Evolutionary conservation across 2,329 filamentous ascomycete genomes (phyloP), one percentile per base, ranked within the genome.

Genomic region (Xylaria sp.): DNA sequence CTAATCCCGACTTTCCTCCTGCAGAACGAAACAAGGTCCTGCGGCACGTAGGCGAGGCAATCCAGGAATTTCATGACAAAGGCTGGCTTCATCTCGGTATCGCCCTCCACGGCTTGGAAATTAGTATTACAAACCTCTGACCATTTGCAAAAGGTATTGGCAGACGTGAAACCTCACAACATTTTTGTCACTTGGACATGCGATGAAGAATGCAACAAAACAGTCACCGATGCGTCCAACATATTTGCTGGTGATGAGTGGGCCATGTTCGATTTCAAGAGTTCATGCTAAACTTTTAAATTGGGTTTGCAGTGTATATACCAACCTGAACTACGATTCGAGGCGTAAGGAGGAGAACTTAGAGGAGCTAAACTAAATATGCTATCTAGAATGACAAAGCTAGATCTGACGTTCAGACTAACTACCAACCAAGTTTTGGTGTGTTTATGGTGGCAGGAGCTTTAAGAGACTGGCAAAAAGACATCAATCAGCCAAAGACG

Each of bases 61-160:
- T 80, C 61, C 69, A 75, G 72, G 75, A 80, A 56, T 70, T 80
- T 56, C 77, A 79, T 71, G 61, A 61, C 47, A 79, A 79, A 71
- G 69, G 76, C 67, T 80, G 75, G 77, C 71, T 78, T 33, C 76
- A 79, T 66, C 68, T 75, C 44, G 75, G 77, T 79, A 78, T n/a
- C 58, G 25, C 64, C 67, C 31, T 70, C 49, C 53, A 39, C 11
- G 64, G 45, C 70, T 38, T 9, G 75, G 76, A 67, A 73, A 73
- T 68, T 53, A 73, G 73, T 33, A 58, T 77, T 17, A 11, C 5
- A 39, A 39, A 11, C 39, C 39, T 44, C 39, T 44, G 20, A 20
- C 39, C 15, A n/a, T 44, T 44, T 44, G 17, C n/a, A n/a, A n/a
- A n/a, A 44, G 39, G 3, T 11, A 11, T 44, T 44, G 17, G 9